phyloP scores from a whole-genome alignment of 2,329 filamentous ascomycete genomes.

The Phoma herbarum region DNA sequence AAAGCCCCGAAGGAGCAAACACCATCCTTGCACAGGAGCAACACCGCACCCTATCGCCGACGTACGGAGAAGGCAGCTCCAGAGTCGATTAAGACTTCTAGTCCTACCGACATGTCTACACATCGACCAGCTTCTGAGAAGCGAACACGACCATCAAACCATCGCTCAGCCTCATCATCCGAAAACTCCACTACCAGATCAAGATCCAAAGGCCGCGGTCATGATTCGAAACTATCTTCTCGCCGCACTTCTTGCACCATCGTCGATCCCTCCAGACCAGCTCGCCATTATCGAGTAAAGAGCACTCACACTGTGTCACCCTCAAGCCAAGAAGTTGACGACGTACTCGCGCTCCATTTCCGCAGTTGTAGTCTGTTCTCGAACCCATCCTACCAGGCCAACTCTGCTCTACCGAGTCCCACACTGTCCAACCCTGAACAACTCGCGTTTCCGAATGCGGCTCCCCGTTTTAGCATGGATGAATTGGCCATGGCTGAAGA shows the following conservation, averaged over 20 bases:
- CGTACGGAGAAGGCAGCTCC: conserved; percentile 27
- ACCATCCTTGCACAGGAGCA: conserved; percentile 32
- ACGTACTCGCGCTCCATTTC: conserved; percentile 52
- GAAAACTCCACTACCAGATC: conserved; percentile 37
- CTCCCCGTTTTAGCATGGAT: conserved; percentile 32
- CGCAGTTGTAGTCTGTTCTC: conserved; percentile 50
- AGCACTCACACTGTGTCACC: conserved; percentile 42
- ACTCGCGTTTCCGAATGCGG: conserved; percentile 16
- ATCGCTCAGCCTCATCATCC: conserved; percentile 43
- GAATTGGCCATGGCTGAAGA: conserved; percentile 25
- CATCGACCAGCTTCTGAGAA: conserved; percentile 38
- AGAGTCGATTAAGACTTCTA: conserved; percentile 5
- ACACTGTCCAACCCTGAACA: conserved; percentile 32
- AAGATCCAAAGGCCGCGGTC: conserved; percentile 38
- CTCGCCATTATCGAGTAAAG: conserved; percentile 47
- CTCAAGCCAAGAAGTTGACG: conserved; percentile 48
- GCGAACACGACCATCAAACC: conserved; percentile 33
- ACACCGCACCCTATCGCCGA: conserved; percentile 35
- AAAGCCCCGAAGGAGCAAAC: conserved; percentile 29
- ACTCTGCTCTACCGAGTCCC: conserved; percentile 33
- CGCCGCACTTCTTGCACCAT: conserved; percentile 48
- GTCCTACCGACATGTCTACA: conserved; percentile 10
- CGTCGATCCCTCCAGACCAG: conserved; percentile 46
- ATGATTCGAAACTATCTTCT: conserved; percentile 47
- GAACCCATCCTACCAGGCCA: conserved; percentile 41